Base-by-base conservation (phyloP, 192 early-diverging fungal species). In the Podila epicladia region DNA sequence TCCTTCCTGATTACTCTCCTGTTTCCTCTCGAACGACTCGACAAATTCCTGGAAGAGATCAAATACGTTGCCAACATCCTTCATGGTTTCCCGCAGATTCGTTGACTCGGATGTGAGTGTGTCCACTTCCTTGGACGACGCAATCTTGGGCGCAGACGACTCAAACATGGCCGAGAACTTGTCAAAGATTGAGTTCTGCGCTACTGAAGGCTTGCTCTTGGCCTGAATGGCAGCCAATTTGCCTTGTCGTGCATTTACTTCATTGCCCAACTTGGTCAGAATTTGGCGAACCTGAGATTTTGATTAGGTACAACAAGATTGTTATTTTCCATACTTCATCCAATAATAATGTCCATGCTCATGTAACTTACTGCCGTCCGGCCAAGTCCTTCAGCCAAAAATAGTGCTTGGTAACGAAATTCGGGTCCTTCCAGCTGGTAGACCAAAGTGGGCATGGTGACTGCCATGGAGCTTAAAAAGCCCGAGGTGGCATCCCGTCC, bases 231-330 rank as follows among this genome's bases (percentile, higher is more conserved):
- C 65, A 7, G 60, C 29, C 11, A 80, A 35, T 7, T 59, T 58
- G 2, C 67, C 77, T 41, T 73, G 77, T 41, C 77, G 50, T 9
- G 73, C 17, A 48, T 73, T 66, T 17, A 80, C 66, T 24, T 71
- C 77, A 57, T 80, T 80, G 20, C 77, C 77, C 24, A 80, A 71
- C 31, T 80, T 80, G 2, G 71, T 80, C 66, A 80, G 41, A 41
- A 80, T 53, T 67, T 73, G 72, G 4, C 77, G 77, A 17, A 80
- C 68, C 77, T 80, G 51, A 5, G 20, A 5, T 4, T 29, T 29
- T 22, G 22, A 13, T 37, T 8, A 9, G 35, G 9, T 0, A 1
- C n/a, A 28, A 32, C 20, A 45, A 7, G n/a, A 15, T 45, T 45
- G 12, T 8, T 15, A 15, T 17, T 45, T 45, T 45, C 41, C 41